Conservation (phyloP, 2,329 filamentous ascomycete species). For the Mycogone perniciosa region DNA sequence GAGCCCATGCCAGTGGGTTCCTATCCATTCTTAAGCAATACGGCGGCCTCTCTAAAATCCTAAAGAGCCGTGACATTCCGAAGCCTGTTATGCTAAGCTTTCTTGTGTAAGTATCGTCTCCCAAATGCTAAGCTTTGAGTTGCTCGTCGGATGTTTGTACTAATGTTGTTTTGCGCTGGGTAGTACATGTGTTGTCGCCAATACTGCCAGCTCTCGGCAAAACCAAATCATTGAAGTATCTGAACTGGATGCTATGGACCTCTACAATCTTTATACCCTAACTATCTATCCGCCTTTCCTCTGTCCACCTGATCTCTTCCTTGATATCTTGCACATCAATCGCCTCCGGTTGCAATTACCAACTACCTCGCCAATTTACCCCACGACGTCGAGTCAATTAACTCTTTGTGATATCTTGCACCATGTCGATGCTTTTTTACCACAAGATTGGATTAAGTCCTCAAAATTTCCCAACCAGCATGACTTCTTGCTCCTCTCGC, state of each 20-base stretch:
- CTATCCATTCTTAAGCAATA: not conserved
- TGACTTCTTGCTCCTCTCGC: not conserved
- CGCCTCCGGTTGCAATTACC: constrained; percentile 4
- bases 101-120: constrained; percentile 3
- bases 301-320: constrained; percentile 8
- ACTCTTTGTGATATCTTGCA: not conserved
- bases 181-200: constrained; percentile 2
- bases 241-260: not conserved
- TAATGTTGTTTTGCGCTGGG: not conserved
- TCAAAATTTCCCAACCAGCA: not conserved
- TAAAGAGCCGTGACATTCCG: not conserved
- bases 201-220: constrained; percentile 1
- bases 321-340: constrained; percentile 12
- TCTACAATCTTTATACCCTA: constrained; percentile 2
- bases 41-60: not conserved
- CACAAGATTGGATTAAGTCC: constrained; percentile 3
- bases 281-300: constrained; percentile 9
- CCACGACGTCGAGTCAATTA: not conserved
- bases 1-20: constrained; percentile 6
- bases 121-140: not conserved
- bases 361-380: not conserved
- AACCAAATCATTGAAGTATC: constrained; percentile 1
- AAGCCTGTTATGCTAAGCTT: constrained; percentile 2
- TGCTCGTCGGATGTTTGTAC: not conserved
- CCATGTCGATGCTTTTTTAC: constrained; percentile 6